phyloP scores from a whole-genome alignment of 2,329 filamentous ascomycete genomes.

The Metarhizium album region DNA sequence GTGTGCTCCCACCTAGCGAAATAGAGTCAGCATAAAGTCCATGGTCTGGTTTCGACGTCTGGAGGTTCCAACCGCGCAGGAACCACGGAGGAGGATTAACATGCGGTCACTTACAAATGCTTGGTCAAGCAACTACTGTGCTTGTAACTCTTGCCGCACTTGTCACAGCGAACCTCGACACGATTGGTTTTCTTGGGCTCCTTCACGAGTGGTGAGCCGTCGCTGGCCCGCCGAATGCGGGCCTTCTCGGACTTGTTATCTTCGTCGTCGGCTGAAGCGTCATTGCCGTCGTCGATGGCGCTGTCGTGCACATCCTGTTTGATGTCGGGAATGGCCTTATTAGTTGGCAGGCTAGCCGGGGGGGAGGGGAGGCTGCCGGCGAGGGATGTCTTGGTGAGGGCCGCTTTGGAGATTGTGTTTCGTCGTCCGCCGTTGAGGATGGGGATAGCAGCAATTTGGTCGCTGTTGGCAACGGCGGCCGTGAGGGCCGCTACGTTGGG shows the following conservation, averaged over 20 bases:
- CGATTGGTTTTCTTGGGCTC: slow-evolving; percentile 75
- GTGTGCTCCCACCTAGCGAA: slow-evolving; percentile 88
- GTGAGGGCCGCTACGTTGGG: slow-evolving; percentile 67
- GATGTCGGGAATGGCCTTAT: slow-evolving; percentile 38
- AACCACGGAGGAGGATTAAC: slow-evolving; percentile 11
- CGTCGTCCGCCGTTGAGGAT: slow-evolving; percentile 51
- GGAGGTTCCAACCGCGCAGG: background rate
- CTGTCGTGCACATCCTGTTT: slow-evolving; percentile 44
- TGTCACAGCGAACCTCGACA: slow-evolving; percentile 87
- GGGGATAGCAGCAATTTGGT: slow-evolving; percentile 42
- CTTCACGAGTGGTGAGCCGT: slow-evolving; percentile 74
- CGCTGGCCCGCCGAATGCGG: slow-evolving; percentile 59
- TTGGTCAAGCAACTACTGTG: slow-evolving; percentile 99
- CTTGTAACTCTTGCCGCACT: slow-evolving; percentile 99
- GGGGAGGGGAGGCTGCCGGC: slow-evolving; percentile 50
- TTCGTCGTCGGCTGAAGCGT: slow-evolving; percentile 47
- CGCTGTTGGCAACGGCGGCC: slow-evolving; percentile 60
- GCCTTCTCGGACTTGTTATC: slow-evolving; percentile 36
- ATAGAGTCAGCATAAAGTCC: background rate
- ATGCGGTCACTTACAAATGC: slow-evolving; percentile 91
- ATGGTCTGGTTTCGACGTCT: background rate
- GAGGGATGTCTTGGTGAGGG: slow-evolving; percentile 13
- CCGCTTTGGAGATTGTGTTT: slow-evolving; percentile 57
- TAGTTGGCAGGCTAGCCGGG: slow-evolving; percentile 56
- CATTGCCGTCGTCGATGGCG: slow-evolving; percentile 58